Evolutionary conservation across 805 yeast genomes (phyloP), one percentile per base, ranked within the genome.

Genomic region (Candida vaughaniae): DNA sequence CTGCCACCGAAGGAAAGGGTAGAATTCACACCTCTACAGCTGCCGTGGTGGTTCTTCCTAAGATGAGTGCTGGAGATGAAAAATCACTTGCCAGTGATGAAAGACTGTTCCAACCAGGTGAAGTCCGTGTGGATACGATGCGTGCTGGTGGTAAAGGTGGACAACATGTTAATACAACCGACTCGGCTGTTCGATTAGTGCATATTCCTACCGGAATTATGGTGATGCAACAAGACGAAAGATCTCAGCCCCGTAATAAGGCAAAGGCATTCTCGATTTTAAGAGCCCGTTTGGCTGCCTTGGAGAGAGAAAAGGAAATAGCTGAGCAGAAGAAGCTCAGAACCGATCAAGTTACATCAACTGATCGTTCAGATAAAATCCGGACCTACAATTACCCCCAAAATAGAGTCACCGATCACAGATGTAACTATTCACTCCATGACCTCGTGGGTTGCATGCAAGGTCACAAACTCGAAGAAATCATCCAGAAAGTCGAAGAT

Each of bases 131-230:
- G 3, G 99, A 93, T 56, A 89, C 93, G n/a, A 93, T 91, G 96
- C 73, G 99, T 48, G 87, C 98, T 1, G 80, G 95, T 38, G 99
- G 99, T 3, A 84, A 93, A 46, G 99, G 99, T 39, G 99, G 99
- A 0, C 99, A 91, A 65, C 98, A 91, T 55, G 99, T 91, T 25
- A 91, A 91, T 56, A 91, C 96, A 10, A 93, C 98, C 0, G 98
- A 91, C 55, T 88, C 96, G 1, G 99, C 99, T 0, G 98, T 93
- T 10, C 73, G 99, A 50, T 65, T 93, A 18, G 88, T 91, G 1
- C 99, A 93, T 63, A 68, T 85, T 11, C 97, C 98, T 4, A 80
- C 96, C 0, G 97, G 97, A 3, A 80, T 87, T 26, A 80, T 79
- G 4, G 96, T 93, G 2, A 73, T 80, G 33, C 95, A 90, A 68